A percentile compares a stretch with the other conserved stretches of the same genome.
phyloP scores from a whole-genome alignment of 495 filamentous ascomycete genomes.

The Xeromyces bisporus region DNA sequence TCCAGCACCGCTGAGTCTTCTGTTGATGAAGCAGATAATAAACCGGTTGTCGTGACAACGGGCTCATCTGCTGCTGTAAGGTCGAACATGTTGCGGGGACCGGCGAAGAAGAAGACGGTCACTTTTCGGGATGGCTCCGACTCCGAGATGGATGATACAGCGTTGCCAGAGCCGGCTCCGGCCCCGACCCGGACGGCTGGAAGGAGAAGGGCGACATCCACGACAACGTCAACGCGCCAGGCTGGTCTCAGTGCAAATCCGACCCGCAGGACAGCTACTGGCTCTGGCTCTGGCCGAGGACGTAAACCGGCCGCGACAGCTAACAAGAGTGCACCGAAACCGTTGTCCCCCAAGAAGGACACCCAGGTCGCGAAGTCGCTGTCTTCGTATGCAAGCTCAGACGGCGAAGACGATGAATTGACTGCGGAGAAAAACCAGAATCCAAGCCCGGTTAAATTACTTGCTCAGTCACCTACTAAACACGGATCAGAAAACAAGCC shows the following conservation, averaged over 20 bases:
- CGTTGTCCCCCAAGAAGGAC: constrained; percentile 40
- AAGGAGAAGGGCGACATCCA: constrained; percentile 10
- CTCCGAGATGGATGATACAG: constrained; percentile 23
- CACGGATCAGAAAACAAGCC: constrained; percentile 6
- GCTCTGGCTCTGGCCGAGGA: constrained; percentile 18
- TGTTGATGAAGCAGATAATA: constrained; percentile 7
- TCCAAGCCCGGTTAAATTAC: constrained; percentile 12
- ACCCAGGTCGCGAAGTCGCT: constrained; percentile 34
- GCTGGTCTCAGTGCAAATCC: constrained; percentile 31
- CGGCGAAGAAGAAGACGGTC: constrained; percentile 35
- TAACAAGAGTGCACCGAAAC: constrained; percentile 18
- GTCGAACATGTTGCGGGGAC: constrained; percentile 23
- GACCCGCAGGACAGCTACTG: constrained; percentile 23
- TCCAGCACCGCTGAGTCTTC: constrained; percentile 3
- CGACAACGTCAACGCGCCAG: constrained; percentile 5
- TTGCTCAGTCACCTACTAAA: constrained; percentile 27
- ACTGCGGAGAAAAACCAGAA: constrained; percentile 23
- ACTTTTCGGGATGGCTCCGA: constrained; percentile 31
- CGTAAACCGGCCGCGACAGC: constrained; percentile 19
- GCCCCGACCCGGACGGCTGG: no score
- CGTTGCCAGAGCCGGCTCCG: constrained; percentile 9
- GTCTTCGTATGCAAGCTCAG: constrained; percentile 23
- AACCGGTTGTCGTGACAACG: constrained; percentile 14
- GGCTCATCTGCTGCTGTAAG: constrained; percentile 19
- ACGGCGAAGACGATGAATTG: constrained; percentile 37